Evolutionary conservation across 371 early-diverging fungal species (phyloP).

Genomic region (Mycotypha africana): DNA sequence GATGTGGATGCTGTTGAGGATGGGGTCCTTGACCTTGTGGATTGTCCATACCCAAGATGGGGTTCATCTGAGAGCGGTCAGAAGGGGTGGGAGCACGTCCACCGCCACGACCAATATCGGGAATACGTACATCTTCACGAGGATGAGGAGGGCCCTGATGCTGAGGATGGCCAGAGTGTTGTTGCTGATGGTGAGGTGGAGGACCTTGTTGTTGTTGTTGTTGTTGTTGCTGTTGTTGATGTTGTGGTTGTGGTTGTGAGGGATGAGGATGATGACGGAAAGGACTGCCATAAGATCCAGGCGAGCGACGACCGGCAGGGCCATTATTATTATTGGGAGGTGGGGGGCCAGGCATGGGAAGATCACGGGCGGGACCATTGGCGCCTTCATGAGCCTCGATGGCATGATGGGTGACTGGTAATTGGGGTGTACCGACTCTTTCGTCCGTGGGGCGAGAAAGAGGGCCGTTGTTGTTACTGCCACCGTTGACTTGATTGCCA

Average conservation of each 20-base stretch:
- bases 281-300: conserved; percentile 28
- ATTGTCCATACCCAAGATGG: too few species aligned
- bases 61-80: conserved; percentile 51
- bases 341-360: conserved; percentile 33
- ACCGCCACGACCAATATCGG: conserved; percentile 40
- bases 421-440: conserved; percentile 22
- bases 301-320: conserved; percentile 27
- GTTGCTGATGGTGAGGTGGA: too few species aligned
- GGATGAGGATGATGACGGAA: conserved; percentile 9
- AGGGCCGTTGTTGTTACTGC: neutral
- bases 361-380: conserved; percentile 34
- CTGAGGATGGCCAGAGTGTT: too few species aligned
- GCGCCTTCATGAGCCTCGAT: conserved; percentile 17
- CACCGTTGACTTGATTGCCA: too few species aligned
- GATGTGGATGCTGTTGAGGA: conserved; percentile 23
- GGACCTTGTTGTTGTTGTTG: too few species aligned
- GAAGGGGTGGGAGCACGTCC: conserved; percentile 45
- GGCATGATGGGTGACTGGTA: conserved; percentile 9
- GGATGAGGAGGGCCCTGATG: conserved; percentile 2
- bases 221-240: too few species aligned
- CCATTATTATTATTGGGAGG: too few species aligned
- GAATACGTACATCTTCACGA: conserved; percentile 41
- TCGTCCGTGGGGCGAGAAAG: conserved; percentile 17
- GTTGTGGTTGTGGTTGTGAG: too few species aligned
- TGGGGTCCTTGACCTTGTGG: too few species aligned